These are phyloP conservation scores for Leccinum ochraceum DNA, from an alignment of 768 basidiomycete species.

Conservation along the genomic window DNA sequence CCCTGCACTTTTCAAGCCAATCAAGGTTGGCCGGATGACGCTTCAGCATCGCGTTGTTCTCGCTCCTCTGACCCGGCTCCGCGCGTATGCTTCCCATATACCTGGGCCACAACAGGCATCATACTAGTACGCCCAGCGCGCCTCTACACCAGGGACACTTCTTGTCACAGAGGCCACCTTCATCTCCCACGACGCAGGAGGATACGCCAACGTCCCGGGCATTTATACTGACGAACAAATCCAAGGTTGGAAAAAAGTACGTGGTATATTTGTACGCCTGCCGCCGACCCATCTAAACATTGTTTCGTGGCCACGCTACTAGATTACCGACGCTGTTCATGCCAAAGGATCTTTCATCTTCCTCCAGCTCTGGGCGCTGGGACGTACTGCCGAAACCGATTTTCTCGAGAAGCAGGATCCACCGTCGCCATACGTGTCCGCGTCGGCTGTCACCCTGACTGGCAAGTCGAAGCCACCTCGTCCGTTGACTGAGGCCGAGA, in stretches of 20 bases:
- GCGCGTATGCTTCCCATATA: not conserved
- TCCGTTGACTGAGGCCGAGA: conserved; percentile 31
- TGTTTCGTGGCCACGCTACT: not conserved
- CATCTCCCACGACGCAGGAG: not conserved
- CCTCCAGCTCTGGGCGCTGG: conserved; percentile 43
- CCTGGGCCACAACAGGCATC: not conserved
- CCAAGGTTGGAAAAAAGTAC: not conserved
- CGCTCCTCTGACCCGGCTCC: not conserved
- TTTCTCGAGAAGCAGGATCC: conserved; percentile 39
- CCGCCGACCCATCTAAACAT: not conserved
- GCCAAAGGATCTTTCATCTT: not conserved
- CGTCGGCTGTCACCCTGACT: conserved; percentile 32
- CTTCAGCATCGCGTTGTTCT: not conserved
- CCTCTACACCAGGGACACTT: not conserved
- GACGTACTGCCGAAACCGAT: conserved; percentile 43
- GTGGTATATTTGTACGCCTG: not conserved
- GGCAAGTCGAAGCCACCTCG: conserved; percentile 17
- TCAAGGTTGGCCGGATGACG: not conserved
- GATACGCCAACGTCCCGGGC: not conserved
- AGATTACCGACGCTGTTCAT: not conserved
- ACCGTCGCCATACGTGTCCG: conserved; percentile 33
- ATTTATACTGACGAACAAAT: not conserved
- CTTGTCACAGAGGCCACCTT: not conserved
- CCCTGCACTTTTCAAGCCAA: not conserved
- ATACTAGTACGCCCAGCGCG: not conserved